Conservation (phyloP, 2,329 filamentous ascomycete species). For the Aspergillus texensis region DNA sequence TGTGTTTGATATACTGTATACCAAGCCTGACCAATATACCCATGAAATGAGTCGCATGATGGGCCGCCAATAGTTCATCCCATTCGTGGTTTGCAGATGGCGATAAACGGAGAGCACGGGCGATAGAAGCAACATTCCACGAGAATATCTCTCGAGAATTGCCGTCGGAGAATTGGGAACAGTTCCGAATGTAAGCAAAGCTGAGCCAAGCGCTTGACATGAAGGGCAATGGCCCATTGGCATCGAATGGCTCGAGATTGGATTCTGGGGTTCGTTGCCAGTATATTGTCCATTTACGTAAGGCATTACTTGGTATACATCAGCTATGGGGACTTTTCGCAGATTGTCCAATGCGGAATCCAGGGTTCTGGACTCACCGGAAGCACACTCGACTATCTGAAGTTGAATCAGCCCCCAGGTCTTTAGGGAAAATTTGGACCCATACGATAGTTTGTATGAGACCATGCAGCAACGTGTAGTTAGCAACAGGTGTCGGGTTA, state of each 20-base stretch:
- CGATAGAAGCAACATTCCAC: background rate
- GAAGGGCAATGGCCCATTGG: conserved; percentile 13
- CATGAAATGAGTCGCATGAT: conserved; percentile 5
- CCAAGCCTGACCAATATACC: conserved; percentile 1
- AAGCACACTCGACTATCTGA: background rate
- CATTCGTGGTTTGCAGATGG: background rate
- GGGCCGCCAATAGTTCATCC: background rate
- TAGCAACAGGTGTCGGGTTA: conserved; percentile 1
- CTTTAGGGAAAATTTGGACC: background rate
- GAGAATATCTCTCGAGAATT: background rate
- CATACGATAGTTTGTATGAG: conserved; percentile 3
- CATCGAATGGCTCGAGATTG: conserved; percentile 7
- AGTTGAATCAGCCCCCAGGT: background rate
- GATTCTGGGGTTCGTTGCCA: conserved; percentile 16
- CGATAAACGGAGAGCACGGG: background rate
- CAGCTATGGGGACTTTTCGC: background rate
- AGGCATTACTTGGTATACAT: background rate
- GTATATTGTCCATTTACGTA: conserved; percentile 5
- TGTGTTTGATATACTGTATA: conserved; percentile 6
- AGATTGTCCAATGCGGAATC: background rate
- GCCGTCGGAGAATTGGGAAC: background rate
- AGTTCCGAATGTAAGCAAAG: conserved; percentile 11
- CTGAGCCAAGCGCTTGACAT: conserved; percentile 10
- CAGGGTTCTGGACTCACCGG: background rate
- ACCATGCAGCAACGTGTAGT: conserved; percentile 10